Conservation (phyloP, 306 rosid species). For the Citrullus amarus region DNA sequence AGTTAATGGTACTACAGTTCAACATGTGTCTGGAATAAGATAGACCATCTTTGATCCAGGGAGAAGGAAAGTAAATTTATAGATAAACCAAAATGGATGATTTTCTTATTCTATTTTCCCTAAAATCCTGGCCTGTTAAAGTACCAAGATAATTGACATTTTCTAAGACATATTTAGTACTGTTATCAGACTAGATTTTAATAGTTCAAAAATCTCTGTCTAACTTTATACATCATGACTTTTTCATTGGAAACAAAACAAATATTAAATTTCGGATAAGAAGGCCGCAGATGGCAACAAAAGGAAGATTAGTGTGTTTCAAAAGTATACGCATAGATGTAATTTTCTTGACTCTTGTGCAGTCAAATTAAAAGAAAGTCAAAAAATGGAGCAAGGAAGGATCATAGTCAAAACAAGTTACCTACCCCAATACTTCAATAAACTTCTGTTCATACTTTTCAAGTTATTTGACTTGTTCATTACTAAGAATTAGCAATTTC, state of each 20-base stretch:
- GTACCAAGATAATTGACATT: not conserved
- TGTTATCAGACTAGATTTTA: not conserved
- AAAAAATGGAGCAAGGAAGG: not conserved
- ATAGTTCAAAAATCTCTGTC: not conserved
- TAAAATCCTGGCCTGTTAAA: not conserved
- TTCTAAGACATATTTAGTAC: not conserved
- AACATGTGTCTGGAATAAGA: not conserved
- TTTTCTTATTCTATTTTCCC: not conserved
- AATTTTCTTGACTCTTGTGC: not conserved
- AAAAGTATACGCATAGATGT: not conserved
- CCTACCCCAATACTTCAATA: not conserved
- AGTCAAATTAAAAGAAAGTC: not conserved
- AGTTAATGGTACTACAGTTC: not conserved
- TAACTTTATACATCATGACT: not conserved
- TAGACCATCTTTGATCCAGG: not conserved
- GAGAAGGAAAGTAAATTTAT: too few relatives aligned
- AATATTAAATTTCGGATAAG: not conserved
- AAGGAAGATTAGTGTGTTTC: not conserved
- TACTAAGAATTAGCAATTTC: not conserved
- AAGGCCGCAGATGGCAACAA: not conserved
- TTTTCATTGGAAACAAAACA: not conserved
- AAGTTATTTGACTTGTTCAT: not conserved
- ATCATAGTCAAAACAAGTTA: not conserved
- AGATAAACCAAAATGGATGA: too few relatives aligned
- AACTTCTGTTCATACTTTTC: not conserved